These are phyloP conservation scores for Olyra latifolia DNA, from an alignment of 176 grass and related monocot genomes.

Conservation along the genomic window DNA sequence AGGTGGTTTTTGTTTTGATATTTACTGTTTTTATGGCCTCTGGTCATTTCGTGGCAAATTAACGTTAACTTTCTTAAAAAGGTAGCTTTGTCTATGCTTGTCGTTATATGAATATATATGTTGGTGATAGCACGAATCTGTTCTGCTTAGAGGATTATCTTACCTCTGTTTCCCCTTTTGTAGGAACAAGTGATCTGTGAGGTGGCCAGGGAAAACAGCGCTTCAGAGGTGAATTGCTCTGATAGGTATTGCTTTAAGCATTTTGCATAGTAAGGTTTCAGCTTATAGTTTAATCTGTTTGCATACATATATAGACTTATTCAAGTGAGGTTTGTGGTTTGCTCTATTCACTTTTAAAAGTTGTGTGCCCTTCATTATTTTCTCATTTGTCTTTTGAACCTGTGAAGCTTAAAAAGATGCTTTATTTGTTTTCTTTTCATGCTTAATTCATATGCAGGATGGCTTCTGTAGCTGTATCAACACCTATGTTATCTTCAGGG, in stretches of 20 bases:
- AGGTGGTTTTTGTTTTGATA: background rate
- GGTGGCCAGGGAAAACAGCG: conserved; percentile 29
- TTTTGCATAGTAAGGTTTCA: background rate
- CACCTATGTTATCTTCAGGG: conserved; percentile 70
- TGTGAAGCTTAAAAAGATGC: background rate
- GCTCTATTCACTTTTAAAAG: background rate
- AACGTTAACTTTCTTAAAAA: background rate
- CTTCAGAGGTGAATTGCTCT: conserved; percentile 32
- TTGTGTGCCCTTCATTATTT: conserved; percentile 4
- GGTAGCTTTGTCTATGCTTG: background rate
- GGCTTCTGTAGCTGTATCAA: conserved; percentile 36
- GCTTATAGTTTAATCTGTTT: conserved; percentile 18
- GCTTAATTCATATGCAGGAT: conserved; percentile 45
- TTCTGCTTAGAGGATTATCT: conserved; percentile 9
- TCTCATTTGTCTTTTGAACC: background rate
- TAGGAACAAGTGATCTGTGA: conserved; percentile 50
- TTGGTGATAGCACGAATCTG: background rate
- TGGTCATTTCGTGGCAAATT: background rate
- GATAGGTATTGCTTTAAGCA: conserved; percentile 44
- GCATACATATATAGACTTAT: background rate
- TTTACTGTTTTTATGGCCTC: background rate
- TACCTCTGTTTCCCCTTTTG: background rate
- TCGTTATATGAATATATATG: background rate
- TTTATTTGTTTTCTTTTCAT: background rate
- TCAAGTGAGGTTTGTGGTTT: background rate